These are phyloP conservation scores for Lasiosphaeris hirsuta DNA, from an alignment of 495 filamentous ascomycete genomes.

Conservation along the genomic window DNA sequence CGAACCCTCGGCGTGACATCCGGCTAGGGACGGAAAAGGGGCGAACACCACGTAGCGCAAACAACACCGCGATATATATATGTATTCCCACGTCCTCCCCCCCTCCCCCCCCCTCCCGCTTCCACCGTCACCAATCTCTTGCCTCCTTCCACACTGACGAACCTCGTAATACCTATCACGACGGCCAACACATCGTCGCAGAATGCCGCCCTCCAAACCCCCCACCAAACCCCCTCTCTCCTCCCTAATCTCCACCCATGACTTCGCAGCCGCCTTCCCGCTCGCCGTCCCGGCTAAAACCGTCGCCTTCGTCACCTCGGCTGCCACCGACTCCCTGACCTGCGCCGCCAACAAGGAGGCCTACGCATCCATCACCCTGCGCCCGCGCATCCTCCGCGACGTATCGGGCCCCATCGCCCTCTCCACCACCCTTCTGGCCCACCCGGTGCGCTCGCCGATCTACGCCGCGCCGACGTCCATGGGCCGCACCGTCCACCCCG, in stretches of 20 bases:
- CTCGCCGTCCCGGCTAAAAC: constrained; percentile 64
- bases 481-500: constrained; percentile 65
- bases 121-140: constrained; percentile 41
- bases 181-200: constrained; percentile 5
- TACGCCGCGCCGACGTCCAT: constrained; percentile 75
- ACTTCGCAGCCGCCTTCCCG: constrained; percentile 66
- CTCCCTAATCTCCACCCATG: constrained; percentile 67
- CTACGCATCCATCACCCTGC: constrained; percentile 65
- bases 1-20: background rate
- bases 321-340: constrained; percentile 73
- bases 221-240: constrained; percentile 61
- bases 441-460: constrained; percentile 56
- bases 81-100: no score
- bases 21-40: background rate
- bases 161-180: no score
- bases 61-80: background rate
- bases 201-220: no score
- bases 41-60: background rate
- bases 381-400: constrained; percentile 69
- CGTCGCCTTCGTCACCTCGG: constrained; percentile 80
- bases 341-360: constrained; percentile 47
- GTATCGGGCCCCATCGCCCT: constrained; percentile 55
- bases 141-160: constrained; percentile 7
- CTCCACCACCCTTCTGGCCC: constrained; percentile 59
- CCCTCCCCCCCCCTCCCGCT: no score